Conservation (phyloP, 768 basidiomycete species). For the Tricholoma hemisulphureum region DNA sequence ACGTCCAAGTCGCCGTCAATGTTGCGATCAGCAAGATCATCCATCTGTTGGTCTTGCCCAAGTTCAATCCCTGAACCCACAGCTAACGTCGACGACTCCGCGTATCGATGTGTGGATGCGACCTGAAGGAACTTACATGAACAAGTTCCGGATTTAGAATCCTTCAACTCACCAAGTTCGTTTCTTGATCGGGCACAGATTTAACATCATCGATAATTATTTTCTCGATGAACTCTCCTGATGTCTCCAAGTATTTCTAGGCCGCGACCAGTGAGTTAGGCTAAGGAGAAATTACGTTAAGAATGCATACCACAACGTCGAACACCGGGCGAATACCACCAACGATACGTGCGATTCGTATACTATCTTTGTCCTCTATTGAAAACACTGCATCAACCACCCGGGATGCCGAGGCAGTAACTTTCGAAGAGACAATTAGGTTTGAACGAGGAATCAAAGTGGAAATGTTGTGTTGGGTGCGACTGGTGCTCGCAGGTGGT, state of each 20-base stretch:
- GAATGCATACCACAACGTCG: conserved; percentile 51
- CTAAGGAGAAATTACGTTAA: neutral
- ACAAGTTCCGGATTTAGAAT: neutral
- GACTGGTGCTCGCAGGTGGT: conserved; percentile 37
- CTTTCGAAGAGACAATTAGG: conserved; percentile 41
- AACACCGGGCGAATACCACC: conserved; percentile 61
- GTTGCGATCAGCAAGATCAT: conserved; percentile 48
- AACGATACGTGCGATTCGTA: conserved; percentile 53
- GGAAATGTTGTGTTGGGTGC: conserved; percentile 44
- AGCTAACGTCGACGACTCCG: conserved; percentile 58
- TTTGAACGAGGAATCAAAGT: conserved; percentile 54
- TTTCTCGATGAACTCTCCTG: conserved; percentile 52
- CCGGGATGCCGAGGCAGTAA: conserved; percentile 30
- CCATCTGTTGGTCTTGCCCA: conserved; percentile 56
- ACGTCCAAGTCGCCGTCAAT: conserved; percentile 74
- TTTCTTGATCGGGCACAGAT: conserved; percentile 2
- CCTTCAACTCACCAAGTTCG: neutral
- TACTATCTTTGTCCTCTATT: conserved; percentile 36
- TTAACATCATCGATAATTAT: conserved; percentile 43
- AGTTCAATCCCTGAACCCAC: conserved; percentile 66
- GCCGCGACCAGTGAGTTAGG: neutral
- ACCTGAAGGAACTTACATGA: conserved; percentile 29
- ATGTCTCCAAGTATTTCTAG: conserved; percentile 55
- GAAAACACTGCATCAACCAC: conserved; percentile 50
- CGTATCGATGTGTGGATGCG: conserved; percentile 62